Evolutionary conservation across 2,329 filamentous ascomycete species (phyloP).

Genomic region (Trichoderma lentiforme): DNA sequence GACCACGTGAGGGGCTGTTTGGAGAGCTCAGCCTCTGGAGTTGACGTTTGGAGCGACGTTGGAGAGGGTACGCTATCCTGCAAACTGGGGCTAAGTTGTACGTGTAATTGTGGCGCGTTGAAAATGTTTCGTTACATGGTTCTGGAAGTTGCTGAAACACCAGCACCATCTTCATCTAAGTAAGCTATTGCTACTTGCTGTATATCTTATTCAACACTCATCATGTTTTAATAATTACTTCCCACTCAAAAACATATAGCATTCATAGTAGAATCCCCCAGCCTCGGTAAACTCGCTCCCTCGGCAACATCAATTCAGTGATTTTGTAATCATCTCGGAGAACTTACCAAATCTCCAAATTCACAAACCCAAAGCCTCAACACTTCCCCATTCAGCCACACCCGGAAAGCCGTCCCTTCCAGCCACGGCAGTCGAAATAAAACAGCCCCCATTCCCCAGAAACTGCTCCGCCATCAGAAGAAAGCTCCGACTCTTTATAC

Average conservation of each 20-base stretch:
- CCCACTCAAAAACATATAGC: background rate
- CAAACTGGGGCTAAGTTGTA: background rate
- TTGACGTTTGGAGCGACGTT: background rate
- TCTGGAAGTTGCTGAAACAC: background rate
- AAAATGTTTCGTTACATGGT: background rate
- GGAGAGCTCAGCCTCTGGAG: background rate
- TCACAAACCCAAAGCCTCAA: background rate
- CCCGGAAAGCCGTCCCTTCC: background rate
- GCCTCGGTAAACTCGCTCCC: background rate
- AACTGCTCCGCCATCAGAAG: background rate
- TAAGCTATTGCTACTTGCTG: background rate
- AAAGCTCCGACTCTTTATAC: background rate
- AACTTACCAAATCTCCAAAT: background rate
- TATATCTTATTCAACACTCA: background rate
- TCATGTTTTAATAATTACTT: background rate
- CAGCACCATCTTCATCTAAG: background rate
- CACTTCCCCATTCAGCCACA: background rate
- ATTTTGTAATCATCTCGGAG: background rate
- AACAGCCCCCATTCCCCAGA: background rate
- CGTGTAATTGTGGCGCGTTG: background rate
- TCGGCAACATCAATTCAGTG: background rate
- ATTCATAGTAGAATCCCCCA: background rate
- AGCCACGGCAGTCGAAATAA: background rate
- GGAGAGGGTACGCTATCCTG: constrained; percentile 12
- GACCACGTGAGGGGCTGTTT: background rate